Evolutionary conservation across 1,284 basidiomycete species (phyloP), one percentile per base, ranked within the genome.

Genomic region (Spongiforma sp.): DNA sequence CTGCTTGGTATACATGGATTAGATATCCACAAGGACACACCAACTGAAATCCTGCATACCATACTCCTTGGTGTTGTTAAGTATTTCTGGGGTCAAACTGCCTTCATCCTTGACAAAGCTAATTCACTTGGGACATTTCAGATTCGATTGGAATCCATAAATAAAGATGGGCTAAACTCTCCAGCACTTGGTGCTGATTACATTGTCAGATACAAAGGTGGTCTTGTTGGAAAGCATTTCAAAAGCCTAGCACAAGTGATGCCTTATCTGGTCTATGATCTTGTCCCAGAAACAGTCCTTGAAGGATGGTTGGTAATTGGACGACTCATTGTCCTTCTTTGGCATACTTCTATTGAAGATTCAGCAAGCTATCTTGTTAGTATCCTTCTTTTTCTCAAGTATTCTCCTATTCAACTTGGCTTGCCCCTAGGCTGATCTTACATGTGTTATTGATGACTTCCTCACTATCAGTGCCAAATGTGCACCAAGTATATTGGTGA

Each of bases 1-100:
- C 63, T 70, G 2, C 61, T 70, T n/a, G 33, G 19, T 0, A 66
- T 67, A 46, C 39, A 0, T 8, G 65, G 61, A 5, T 1, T 69
- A 0, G 5, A 65, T 15, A 65, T 69, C 7, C 66, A 69, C 15
- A 41, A 62, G 5, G 78, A 80, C 43, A 80, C 76, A 0, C 78
- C 77, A 0, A 72, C 69, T 0, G 77, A 80, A 57, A 69, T 73
- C 6, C 67, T 80, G 0, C 78, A 80, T 30, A 79, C 74, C 0
- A 64, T 75, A 9, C 72, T 80, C 1, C 71, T 80, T 0, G 75
- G 78, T 1, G 50, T 77, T 0, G 72, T 78, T 4, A 80, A 80
- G 28, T 80, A 80, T 30, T 73, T 75, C 36, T 80, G 78, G 78
- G 71, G 64, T 0, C 73, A 79, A 30, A 73, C 70, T 0, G 59